Evolutionary conservation across 2,329 filamentous ascomycete genomes (phyloP).

Genomic region (Intubia oerlemansii): DNA sequence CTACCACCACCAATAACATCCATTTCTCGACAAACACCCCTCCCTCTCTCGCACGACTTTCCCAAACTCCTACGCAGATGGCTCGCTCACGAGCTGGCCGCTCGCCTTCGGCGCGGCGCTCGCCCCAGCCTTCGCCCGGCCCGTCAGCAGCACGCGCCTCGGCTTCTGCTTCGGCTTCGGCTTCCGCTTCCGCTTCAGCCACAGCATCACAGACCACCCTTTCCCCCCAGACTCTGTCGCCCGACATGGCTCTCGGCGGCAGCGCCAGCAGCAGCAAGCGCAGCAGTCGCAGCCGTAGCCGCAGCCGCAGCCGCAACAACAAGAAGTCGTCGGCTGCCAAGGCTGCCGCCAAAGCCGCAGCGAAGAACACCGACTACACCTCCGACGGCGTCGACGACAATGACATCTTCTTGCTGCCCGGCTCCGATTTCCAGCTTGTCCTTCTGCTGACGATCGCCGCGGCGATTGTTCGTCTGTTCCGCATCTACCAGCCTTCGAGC

Average conservation of each 20-base stretch:
- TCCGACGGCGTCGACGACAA: slow-evolving; percentile 71
- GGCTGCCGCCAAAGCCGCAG: neutral
- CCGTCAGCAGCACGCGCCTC: too few species aligned
- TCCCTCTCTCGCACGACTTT: neutral
- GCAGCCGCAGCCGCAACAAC: too few species aligned
- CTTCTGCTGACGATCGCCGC: slow-evolving; percentile 53
- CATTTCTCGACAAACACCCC: neutral
- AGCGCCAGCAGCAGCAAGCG: too few species aligned
- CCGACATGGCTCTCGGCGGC: too few species aligned
- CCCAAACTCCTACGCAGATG: neutral
- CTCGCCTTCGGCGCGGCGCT: neutral
- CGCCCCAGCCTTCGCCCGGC: too few species aligned
- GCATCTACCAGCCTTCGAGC: slow-evolving; percentile 87
- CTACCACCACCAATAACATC: too few species aligned
- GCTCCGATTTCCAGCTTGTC: slow-evolving; percentile 64
- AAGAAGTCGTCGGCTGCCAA: too few species aligned
- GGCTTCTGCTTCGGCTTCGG: too few species aligned
- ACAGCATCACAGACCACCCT: too few species aligned
- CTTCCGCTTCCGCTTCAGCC: too few species aligned
- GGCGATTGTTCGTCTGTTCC: slow-evolving; percentile 66
- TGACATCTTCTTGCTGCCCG: slow-evolving; percentile 73
- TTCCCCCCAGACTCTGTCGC: too few species aligned
- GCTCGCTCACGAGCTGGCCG: slow-evolving; percentile 1
- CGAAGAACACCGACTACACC: slow-evolving; percentile 31
- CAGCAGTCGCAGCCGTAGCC: too few species aligned